Evolutionary conservation across 306 rosid genomes (phyloP).

Genomic region (Astragalus glycyphyllos): DNA sequence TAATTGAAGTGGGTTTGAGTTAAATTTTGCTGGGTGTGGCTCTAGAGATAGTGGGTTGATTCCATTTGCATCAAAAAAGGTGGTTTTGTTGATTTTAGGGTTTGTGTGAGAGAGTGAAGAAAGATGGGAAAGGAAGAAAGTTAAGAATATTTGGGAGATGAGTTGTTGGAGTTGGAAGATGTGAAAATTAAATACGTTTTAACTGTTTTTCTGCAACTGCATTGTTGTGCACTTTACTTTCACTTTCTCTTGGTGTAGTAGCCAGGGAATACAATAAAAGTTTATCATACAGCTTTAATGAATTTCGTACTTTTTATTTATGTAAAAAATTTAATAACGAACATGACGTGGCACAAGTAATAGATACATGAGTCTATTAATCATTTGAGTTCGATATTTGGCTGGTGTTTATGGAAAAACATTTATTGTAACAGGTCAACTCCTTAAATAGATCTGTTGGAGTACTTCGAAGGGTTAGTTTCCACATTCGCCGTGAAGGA

Average conservation of each 20-base stretch:
- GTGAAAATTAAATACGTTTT: slow-evolving; percentile 73
- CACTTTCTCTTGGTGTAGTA: slow-evolving; percentile 30
- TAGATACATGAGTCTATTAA: too few species aligned
- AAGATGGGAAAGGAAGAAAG: slow-evolving; percentile 69
- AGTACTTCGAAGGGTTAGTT: too few species aligned
- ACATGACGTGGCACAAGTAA: too few species aligned
- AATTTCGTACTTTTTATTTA: too few species aligned
- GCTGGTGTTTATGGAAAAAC: too few species aligned
- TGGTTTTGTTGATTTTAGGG: slow-evolving; percentile 61
- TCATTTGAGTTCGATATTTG: too few species aligned
- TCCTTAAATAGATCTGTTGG: too few species aligned
- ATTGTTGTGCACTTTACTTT: slow-evolving; percentile 51
- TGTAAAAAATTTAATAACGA: too few species aligned
- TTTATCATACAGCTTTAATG: too few species aligned
- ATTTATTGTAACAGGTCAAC: too few species aligned
- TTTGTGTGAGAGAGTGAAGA: slow-evolving; percentile 47
- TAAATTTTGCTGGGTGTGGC: slow-evolving; percentile 50
- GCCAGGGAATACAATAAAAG: slow-evolving; percentile 1
- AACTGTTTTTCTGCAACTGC: slow-evolving; percentile 56
- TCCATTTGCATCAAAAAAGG: slow-evolving; percentile 59
- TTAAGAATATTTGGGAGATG: slow-evolving; percentile 57
- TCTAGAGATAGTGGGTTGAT: slow-evolving; percentile 50
- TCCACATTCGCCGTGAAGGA: too few species aligned
- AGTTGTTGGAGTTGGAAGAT: slow-evolving; percentile 66
- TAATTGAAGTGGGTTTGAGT: slow-evolving; percentile 62